Evolutionary conservation across 2,329 filamentous ascomycete genomes (phyloP), one percentile per base, ranked within the genome.

Genomic region (Monascus ruber): DNA sequence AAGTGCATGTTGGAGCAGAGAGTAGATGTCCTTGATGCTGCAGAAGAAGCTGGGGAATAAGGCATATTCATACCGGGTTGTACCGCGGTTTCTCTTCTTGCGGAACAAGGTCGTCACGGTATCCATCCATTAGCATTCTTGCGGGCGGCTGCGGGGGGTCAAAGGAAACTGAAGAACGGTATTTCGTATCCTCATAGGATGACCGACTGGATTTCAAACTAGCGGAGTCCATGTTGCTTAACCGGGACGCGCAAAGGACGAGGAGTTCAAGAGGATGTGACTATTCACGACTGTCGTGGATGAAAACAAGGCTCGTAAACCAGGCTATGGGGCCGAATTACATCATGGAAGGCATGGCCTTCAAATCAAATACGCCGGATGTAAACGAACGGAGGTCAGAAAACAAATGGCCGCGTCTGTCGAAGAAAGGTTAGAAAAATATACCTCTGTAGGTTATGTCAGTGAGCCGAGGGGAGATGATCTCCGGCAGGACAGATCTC

Each of bases 61-160:
- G 17, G 17, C 9, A 24, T 24, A 6, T 8, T 9, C 73, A 54
- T 67, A 82, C 78, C 42, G 73, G 69, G 58, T 78, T 76, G 49
- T 70, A 75, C 42, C 68, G 69, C 33, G 73, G 66, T 44, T 63
- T 70, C 35, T 76, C 71, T 43, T 73, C 69, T 47, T 75, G 75
- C 6, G 70, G 69, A 45, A 69, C 70, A 38, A 73, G 53, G 39
- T 73, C 68, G 42, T 77, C 74, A 36, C 70, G 69, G 56, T 81
- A 83, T 33, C 74, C 75, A 39, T 81, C 72, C 37, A 76, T 65
- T 41, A 79, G 63, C 17, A 65, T 64, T 50, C 71, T 74, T 37
- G 58, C 55, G 31, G 53, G 55, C 10, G 57, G 54, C 26, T 58
- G 51, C 37, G 56, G 52, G 28, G 48, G 48, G 36, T 55, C 59